Percentiles rank a stretch among this genome's conserved stretches.
Conservation (phyloP, 202 grass and related monocot species). For the Eragrostis tef region DNA sequence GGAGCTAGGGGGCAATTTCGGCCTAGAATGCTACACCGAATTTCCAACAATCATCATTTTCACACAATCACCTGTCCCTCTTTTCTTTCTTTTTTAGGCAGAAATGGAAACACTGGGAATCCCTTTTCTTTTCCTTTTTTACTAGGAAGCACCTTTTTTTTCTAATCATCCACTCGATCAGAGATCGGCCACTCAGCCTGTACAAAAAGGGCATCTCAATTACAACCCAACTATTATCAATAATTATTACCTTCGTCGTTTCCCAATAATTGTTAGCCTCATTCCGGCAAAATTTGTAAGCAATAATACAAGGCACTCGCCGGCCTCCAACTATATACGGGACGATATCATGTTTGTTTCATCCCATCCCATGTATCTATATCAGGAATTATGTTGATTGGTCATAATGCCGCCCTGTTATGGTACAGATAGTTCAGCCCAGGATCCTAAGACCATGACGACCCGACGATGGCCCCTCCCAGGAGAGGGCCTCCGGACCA, state of each 20-base stretch:
- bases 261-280: conserved; percentile 46
- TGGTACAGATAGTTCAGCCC: background rate
- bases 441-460: background rate
- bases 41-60: no score
- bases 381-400: conserved; percentile 28
- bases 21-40: no score
- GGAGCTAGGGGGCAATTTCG: no score
- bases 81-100: no score
- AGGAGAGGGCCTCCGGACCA: conserved; percentile 7
- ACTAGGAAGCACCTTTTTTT: no score
- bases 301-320: conserved; percentile 28
- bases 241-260: conserved; percentile 31
- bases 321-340: conserved; percentile 53
- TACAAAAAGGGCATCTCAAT: background rate
- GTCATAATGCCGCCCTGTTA: background rate
- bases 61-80: no score
- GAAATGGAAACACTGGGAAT: background rate
- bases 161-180: background rate
- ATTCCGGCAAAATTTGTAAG: conserved; percentile 59
- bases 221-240: background rate
- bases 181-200: background rate
- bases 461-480: background rate
- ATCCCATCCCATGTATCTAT: conserved; percentile 52
- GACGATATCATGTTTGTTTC: conserved; percentile 44
- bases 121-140: no score